Evolutionary conservation across 345 rosid genomes (phyloP).

Genomic region (Eucalyptus cloeziana): DNA sequence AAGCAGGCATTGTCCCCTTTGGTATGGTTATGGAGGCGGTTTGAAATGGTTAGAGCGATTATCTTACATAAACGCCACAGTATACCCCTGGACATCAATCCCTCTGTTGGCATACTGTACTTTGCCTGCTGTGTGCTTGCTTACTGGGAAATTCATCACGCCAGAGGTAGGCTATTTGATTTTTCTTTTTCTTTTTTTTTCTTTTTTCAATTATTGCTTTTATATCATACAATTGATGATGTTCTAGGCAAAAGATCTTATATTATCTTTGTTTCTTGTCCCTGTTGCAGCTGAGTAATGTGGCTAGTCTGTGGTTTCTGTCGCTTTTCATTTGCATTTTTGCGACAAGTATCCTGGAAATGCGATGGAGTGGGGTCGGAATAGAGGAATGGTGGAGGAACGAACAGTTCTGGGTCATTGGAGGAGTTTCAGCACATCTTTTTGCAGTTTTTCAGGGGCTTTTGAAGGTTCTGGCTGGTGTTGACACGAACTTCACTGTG

Average conservation of each 20-base stretch:
- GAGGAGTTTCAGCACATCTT: constrained; percentile 57
- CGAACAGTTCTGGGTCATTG: constrained; percentile 68
- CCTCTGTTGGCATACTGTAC: constrained; percentile 57
- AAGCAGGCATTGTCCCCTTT: constrained; percentile 65
- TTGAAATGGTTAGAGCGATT: constrained; percentile 55
- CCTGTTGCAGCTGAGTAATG: constrained; percentile 38
- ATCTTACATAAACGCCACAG: constrained; percentile 49
- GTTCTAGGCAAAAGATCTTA: not conserved
- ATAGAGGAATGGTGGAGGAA: constrained; percentile 78
- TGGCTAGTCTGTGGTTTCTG: constrained; percentile 49
- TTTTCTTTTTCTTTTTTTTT: not conserved
- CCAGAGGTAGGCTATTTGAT: constrained; percentile 33
- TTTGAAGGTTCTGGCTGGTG: constrained; percentile 51
- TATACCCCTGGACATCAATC: constrained; percentile 59
- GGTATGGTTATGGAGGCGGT: constrained; percentile 72
- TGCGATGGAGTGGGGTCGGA: constrained; percentile 66
- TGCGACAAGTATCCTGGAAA: constrained; percentile 51
- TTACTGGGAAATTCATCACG: constrained; percentile 56
- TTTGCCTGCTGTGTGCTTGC: constrained; percentile 60
- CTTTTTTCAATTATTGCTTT: not conserved
- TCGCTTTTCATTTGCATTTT: constrained; percentile 52
- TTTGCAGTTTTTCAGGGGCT: constrained; percentile 62
- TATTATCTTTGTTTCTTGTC: not conserved
- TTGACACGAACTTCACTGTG: constrained; percentile 48
- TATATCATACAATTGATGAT: not conserved